Conservation (phyloP, 352 stramenopile genomes). For the Phytophthora palmivora region DNA sequence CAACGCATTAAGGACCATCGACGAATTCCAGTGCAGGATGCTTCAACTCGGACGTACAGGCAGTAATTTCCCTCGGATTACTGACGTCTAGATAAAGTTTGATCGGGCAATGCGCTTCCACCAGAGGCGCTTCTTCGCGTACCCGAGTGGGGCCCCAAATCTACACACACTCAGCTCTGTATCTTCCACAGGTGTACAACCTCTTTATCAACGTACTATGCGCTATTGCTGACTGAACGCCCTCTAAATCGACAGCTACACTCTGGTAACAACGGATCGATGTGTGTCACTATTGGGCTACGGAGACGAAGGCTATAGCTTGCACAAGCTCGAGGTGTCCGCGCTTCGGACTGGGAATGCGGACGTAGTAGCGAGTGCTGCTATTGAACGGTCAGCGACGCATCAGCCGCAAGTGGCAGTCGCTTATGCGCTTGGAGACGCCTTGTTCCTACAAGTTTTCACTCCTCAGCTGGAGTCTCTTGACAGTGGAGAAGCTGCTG, state of each 20-base stretch:
- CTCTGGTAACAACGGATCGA: conserved; percentile 75
- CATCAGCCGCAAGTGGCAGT: conserved; percentile 49
- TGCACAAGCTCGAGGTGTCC: conserved; percentile 47
- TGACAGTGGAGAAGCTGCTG: conserved; percentile 12
- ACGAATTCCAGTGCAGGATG: background rate
- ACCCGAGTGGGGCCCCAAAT: conserved; percentile 54
- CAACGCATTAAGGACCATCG: background rate
- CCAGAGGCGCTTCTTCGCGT: conserved; percentile 78
- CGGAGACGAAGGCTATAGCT: conserved; percentile 40
- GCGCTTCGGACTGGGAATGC: conserved; percentile 29
- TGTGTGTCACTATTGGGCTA: conserved; percentile 56
- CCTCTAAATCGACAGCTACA: conserved; percentile 40
- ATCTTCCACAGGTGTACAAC: conserved; percentile 42
- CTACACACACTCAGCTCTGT: conserved; percentile 59
- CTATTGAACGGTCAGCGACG: conserved; percentile 46
- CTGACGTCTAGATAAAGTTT: conserved; percentile 3
- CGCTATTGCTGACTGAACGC: background rate
- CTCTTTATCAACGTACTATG: background rate
- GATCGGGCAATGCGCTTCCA: conserved; percentile 47
- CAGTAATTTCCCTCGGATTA: conserved; percentile 16
- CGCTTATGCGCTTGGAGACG: conserved; percentile 52
- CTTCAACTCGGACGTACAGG: background rate
- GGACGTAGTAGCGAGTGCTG: conserved; percentile 53
- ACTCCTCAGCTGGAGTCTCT: conserved; percentile 10
- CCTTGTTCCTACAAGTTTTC: conserved; percentile 43